phyloP scores from a whole-genome alignment of 2,329 filamentous ascomycete genomes.

The Trichoderma semiorbis region DNA sequence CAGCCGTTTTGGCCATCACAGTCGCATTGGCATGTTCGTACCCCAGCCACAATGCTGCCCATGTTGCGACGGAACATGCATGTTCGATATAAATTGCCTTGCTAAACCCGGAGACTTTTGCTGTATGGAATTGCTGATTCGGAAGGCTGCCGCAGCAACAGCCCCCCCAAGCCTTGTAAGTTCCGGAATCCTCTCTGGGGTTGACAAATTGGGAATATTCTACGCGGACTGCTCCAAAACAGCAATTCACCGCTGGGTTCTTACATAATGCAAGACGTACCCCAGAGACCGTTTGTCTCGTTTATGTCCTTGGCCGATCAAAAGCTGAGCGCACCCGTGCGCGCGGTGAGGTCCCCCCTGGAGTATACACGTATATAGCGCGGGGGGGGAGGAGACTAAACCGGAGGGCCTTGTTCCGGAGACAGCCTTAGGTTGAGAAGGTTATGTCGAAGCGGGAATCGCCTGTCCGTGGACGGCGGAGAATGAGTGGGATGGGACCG shows the following conservation, averaged over 20 bases:
- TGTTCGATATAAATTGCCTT: background rate
- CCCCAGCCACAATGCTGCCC: background rate
- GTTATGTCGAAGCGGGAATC: background rate
- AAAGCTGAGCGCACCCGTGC: conserved; percentile 6
- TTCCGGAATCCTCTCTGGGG: background rate
- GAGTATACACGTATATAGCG: background rate
- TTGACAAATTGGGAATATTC: background rate
- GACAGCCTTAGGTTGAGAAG: background rate
- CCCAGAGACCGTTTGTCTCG: background rate
- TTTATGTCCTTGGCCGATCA: background rate
- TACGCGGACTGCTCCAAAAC: background rate
- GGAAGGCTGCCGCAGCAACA: background rate
- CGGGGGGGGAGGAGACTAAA: background rate
- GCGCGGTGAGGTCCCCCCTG: background rate
- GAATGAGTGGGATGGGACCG: background rate
- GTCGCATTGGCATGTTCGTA: background rate
- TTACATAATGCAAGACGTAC: background rate
- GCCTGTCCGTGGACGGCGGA: background rate
- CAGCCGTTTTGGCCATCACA: background rate
- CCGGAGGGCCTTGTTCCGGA: background rate
- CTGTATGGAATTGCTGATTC: background rate
- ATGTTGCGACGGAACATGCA: background rate
- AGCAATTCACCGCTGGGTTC: background rate
- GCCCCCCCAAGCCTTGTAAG: background rate
- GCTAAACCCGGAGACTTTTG: background rate